Percentiles rank a stretch among this genome's conserved stretches.
Conservation (phyloP, 2,329 filamentous ascomycete genomes). For the Trichoderma pleuroti region DNA sequence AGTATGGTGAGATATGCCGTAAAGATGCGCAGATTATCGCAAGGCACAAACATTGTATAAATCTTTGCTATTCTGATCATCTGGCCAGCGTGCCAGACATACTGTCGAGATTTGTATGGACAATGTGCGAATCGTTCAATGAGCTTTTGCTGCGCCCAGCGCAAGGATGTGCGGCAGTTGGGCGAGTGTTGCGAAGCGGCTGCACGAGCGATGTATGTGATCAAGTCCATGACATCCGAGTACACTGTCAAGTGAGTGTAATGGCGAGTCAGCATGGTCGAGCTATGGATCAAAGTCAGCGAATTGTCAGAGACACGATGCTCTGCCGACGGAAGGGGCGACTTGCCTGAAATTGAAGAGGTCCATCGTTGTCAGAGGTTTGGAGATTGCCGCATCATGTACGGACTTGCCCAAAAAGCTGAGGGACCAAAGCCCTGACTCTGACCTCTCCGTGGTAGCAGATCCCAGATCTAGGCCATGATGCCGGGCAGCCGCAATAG, state of each 20-base stretch:
- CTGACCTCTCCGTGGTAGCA: conserved; percentile 16
- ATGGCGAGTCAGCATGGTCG: conserved; percentile 28
- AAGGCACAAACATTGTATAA: conserved; percentile 30
- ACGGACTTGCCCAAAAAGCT: conserved; percentile 6
- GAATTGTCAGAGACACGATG: background rate
- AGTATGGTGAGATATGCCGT: conserved; percentile 32
- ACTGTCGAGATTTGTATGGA: conserved; percentile 22
- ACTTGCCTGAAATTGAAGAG: conserved; percentile 32
- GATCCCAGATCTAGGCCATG: conserved; percentile 26
- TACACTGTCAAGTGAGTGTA: conserved; percentile 30
- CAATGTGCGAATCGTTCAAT: conserved; percentile 24
- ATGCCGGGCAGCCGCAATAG: conserved; percentile 25
- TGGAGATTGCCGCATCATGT: background rate
- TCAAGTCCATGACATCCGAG: conserved; percentile 29
- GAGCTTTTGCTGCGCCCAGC: conserved; percentile 26
- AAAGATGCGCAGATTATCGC: conserved; percentile 33
- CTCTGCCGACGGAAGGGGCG: background rate
- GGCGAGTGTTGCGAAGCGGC: conserved; percentile 11
- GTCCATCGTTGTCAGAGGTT: conserved; percentile 23
- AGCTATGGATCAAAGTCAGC: background rate
- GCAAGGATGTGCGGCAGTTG: conserved; percentile 12
- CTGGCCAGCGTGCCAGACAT: conserved; percentile 31
- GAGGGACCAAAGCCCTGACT: conserved; percentile 23
- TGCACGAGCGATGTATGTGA: conserved; percentile 31
- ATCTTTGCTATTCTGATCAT: conserved; percentile 31